phyloP scores from a whole-genome alignment of 192 early-diverging fungal genomes.

The Gigaspora rosea region DNA sequence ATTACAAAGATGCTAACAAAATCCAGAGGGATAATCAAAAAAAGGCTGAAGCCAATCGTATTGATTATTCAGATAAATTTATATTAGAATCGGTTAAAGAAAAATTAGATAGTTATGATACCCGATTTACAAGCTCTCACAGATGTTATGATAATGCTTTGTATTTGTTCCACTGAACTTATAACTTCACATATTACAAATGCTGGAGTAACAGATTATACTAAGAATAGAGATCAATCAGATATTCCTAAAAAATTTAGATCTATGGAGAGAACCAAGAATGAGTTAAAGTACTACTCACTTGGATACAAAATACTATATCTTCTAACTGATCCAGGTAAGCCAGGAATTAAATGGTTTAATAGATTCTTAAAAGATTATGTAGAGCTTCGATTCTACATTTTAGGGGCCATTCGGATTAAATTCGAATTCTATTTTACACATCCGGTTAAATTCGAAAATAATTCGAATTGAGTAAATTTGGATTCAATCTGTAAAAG shows the following conservation, averaged over 20 bases:
- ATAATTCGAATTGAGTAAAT: too few relatives aligned
- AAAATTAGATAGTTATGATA: constrained; percentile 22
- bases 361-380: constrained; percentile 19
- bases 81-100: constrained; percentile 28
- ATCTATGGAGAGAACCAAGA: constrained; percentile 4
- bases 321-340: constrained; percentile 10
- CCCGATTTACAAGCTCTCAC: constrained; percentile 8
- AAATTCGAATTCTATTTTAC: too few relatives aligned
- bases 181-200: constrained; percentile 19
- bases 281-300: neutral
- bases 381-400: too few relatives aligned
- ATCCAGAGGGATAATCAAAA: neutral
- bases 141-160: constrained; percentile 29
- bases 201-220: neutral
- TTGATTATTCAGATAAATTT: constrained; percentile 22
- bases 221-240: neutral
- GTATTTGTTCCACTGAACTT: constrained; percentile 18
- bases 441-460: too few relatives aligned
- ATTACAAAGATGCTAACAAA: constrained; percentile 2
- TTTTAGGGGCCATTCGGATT: too few relatives aligned
- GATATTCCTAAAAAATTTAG: constrained; percentile 2
- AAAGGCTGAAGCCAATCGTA: neutral
- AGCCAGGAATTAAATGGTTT: neutral
- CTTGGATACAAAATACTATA: constrained; percentile 18
- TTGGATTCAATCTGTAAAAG: too few relatives aligned